These are phyloP conservation scores for Stemphylium beticola DNA, from an alignment of 2,329 filamentous ascomycete genomes.

Conservation along the genomic window DNA sequence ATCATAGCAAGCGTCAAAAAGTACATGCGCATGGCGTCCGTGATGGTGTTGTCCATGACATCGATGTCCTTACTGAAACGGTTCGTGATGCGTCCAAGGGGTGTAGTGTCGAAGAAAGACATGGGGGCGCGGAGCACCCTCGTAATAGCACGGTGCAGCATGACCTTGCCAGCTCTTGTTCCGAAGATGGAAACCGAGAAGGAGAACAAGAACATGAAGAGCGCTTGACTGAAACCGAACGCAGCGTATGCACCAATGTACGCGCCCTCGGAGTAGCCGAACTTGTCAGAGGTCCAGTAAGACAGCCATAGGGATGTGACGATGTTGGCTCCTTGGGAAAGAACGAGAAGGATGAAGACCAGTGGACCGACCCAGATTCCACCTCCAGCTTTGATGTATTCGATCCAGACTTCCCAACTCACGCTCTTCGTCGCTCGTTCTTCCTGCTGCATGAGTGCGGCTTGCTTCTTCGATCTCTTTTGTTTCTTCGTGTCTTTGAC, in stretches of 20 bases:
- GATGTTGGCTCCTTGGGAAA: slow-evolving; percentile 85
- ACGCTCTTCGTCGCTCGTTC: slow-evolving; percentile 78
- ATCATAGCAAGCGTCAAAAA: slow-evolving; percentile 85
- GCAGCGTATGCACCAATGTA: slow-evolving; percentile 68
- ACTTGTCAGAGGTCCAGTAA: slow-evolving; percentile 88
- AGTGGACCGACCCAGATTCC: slow-evolving; percentile 70
- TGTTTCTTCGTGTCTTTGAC: slow-evolving; percentile 64
- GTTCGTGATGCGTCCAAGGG: slow-evolving; percentile 92
- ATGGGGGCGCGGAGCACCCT: slow-evolving; percentile 73
- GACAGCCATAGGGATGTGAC: slow-evolving; percentile 90
- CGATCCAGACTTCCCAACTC: slow-evolving; percentile 77
- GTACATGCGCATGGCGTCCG: slow-evolving; percentile 92
- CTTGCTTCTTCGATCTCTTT: slow-evolving; percentile 56
- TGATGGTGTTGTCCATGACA: slow-evolving; percentile 92
- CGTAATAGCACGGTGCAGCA: slow-evolving; percentile 80
- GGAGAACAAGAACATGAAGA: slow-evolving; percentile 75
- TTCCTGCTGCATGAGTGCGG: slow-evolving; percentile 73
- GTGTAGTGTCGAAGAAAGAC: slow-evolving; percentile 98
- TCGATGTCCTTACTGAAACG: slow-evolving; percentile 95
- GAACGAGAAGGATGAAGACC: slow-evolving; percentile 68
- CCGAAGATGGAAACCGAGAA: slow-evolving; percentile 78
- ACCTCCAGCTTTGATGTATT: slow-evolving; percentile 79
- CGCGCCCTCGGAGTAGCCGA: slow-evolving; percentile 66
- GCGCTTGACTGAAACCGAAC: slow-evolving; percentile 33
- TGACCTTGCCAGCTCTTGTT: slow-evolving; percentile 79